These are phyloP conservation scores for Speleostelium caveatum DNA, from an alignment of 78 protist genomes.

Conservation along the genomic window DNA sequence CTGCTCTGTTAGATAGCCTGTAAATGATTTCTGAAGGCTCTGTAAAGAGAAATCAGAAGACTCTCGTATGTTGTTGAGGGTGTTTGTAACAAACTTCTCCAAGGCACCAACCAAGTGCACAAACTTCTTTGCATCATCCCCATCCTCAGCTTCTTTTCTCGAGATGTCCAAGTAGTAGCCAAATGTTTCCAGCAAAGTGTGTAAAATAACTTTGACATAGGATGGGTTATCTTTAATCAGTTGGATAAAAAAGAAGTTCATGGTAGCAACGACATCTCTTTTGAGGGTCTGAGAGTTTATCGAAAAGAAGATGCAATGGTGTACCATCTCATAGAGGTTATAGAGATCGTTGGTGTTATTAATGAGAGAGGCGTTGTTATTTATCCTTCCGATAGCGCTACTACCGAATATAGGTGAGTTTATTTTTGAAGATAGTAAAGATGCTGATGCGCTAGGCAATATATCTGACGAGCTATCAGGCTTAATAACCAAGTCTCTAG, in stretches of 20 bases:
- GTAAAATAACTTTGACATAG: slow-evolving; percentile 9
- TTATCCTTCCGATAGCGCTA: not conserved
- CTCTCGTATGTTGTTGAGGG: slow-evolving; percentile 17
- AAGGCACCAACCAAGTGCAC: not conserved
- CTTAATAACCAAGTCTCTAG: slow-evolving; percentile 30
- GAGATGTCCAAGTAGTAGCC: slow-evolving; percentile 26
- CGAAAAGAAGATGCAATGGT: slow-evolving; percentile 54
- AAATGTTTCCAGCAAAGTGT: slow-evolving; percentile 34
- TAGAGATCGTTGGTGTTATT: not conserved
- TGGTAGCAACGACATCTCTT: slow-evolving; percentile 6
- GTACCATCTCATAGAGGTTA: slow-evolving; percentile 23
- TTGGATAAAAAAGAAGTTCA: slow-evolving; percentile 31
- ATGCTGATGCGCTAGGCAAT: too few species aligned
- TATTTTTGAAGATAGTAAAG: not conserved
- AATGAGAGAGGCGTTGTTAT: not conserved
- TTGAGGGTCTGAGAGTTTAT: not conserved
- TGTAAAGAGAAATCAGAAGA: not conserved
- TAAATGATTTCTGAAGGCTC: slow-evolving; percentile 28
- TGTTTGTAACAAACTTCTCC: slow-evolving; percentile 33
- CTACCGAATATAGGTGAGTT: not conserved
- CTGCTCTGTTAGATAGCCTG: slow-evolving; percentile 23
- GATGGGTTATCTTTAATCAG: slow-evolving; percentile 25
- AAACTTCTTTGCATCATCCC: slow-evolving; percentile 6
- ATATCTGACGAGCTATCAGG: too few species aligned
- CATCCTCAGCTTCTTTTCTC: slow-evolving; percentile 19